phyloP scores from a whole-genome alignment of 2,329 filamentous ascomycete genomes.

The Fusarium hainanense region DNA sequence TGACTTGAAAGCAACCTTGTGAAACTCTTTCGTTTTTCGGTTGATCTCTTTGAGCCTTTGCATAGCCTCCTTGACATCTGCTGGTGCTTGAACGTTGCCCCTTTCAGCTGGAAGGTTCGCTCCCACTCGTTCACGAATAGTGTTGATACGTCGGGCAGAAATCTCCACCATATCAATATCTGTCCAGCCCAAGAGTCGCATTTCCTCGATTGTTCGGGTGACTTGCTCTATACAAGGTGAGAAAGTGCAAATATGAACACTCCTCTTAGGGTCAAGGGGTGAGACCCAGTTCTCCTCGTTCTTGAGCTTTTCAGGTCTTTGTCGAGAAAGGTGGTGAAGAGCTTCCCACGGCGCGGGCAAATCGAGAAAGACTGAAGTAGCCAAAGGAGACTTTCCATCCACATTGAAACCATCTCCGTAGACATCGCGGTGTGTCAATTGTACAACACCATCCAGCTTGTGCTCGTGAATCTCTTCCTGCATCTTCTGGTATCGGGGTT shows the following conservation, averaged over 20 bases:
- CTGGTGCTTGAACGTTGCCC: conserved; percentile 75
- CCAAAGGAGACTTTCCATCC: conserved; percentile 67
- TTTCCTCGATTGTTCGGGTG: conserved; percentile 81
- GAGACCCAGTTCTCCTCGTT: conserved; percentile 59
- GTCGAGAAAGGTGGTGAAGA: conserved; percentile 77
- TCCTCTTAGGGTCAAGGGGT: conserved; percentile 75
- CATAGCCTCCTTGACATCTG: conserved; percentile 83
- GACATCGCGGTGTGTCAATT: conserved; percentile 82
- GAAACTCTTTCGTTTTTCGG: conserved; percentile 72
- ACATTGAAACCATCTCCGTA: conserved; percentile 79
- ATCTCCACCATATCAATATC: conserved; percentile 96
- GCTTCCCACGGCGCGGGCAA: conserved; percentile 85
- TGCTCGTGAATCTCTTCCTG: conserved; percentile 76
- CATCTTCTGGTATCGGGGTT: conserved; percentile 76
- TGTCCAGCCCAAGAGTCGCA: conserved; percentile 87
- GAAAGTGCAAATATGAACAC: conserved; percentile 89
- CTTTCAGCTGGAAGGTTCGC: conserved; percentile 73
- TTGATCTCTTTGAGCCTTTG: conserved; percentile 79
- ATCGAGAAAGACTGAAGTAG: conserved; percentile 81
- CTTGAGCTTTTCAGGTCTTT: conserved; percentile 42
- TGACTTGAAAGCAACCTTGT: conserved; percentile 53
- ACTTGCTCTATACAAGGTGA: conserved; percentile 98
- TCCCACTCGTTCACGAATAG: conserved; percentile 83
- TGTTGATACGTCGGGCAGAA: conserved; percentile 79
- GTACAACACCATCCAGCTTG: conserved; percentile 71